phyloP scores from a whole-genome alignment of 2,329 filamentous ascomycete genomes.

The Venturia pyrina region DNA sequence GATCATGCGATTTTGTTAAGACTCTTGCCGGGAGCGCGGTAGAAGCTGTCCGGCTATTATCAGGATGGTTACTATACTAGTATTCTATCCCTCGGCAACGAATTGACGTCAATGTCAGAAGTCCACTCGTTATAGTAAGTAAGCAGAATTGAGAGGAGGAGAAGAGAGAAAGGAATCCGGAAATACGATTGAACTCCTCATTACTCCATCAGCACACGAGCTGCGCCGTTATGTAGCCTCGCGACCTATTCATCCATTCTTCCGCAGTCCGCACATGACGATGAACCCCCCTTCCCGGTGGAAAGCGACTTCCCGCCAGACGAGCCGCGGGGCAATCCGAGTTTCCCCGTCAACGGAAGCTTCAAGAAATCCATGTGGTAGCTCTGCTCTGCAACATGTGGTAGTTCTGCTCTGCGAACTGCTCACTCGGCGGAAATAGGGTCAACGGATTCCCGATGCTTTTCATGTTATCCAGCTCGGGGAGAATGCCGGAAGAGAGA shows the following conservation, averaged over 20 bases:
- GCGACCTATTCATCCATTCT: conserved; percentile 4
- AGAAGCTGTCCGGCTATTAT: background rate
- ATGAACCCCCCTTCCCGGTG: background rate
- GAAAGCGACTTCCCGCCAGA: background rate
- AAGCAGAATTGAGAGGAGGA: background rate
- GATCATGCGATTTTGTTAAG: background rate
- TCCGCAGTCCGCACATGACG: conserved; percentile 1
- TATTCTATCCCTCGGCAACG: background rate
- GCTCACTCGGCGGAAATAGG: background rate
- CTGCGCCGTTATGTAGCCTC: background rate
- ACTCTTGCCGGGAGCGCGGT: background rate
- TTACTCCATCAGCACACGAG: background rate
- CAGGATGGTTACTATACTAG: background rate
- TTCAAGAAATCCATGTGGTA: background rate
- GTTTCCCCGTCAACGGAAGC: background rate
- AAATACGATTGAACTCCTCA: background rate
- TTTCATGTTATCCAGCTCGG: background rate
- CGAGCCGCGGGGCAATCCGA: background rate
- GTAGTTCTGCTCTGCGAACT: background rate
- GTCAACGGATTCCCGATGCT: background rate
- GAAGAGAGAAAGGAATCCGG: background rate
- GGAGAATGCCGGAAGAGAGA: background rate
- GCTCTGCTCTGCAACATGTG: too few species aligned
- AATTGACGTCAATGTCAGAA: conserved; percentile 6
- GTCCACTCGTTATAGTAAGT: background rate